phyloP scores from a whole-genome alignment of 768 basidiomycete species.

The Panaeolus papilionaceus region DNA sequence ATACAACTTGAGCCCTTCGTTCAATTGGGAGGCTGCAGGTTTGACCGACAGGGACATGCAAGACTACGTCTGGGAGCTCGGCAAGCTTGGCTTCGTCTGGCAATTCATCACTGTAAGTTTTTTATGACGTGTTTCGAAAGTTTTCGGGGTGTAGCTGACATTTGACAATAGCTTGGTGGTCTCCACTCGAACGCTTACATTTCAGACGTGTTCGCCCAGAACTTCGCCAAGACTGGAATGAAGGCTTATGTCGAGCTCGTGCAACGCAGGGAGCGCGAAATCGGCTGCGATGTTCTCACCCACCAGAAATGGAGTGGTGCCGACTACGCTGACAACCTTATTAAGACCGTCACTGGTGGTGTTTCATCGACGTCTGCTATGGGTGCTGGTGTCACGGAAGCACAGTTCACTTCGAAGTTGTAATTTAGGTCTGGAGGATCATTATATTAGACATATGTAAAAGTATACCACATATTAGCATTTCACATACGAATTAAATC shows the following conservation, averaged over 20 bases:
- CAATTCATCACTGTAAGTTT: slow-evolving; percentile 93
- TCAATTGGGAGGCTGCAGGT: slow-evolving; percentile 96
- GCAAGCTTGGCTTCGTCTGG: slow-evolving; percentile 97
- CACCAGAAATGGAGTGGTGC: slow-evolving; percentile 99
- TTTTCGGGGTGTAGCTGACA: slow-evolving; percentile 18
- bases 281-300: slow-evolving; percentile 95
- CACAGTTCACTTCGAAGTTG: slow-evolving; percentile 68
- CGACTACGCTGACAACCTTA: slow-evolving; percentile 88
- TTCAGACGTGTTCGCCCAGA: slow-evolving; percentile 88
- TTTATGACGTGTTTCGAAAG: background rate
- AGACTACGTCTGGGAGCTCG: slow-evolving; percentile 89
- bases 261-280: slow-evolving; percentile 90
- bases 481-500: slow-evolving; percentile 15
- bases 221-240: slow-evolving; percentile 96
- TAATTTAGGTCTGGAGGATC: slow-evolving; percentile 27
- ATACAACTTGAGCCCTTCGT: slow-evolving; percentile 94
- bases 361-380: slow-evolving; percentile 99
- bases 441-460: slow-evolving; percentile 27
- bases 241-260: slow-evolving; percentile 97
- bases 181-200: slow-evolving; percentile 98
- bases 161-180: slow-evolving; percentile 77
- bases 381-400: slow-evolving; percentile 95
- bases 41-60: slow-evolving; percentile 87
- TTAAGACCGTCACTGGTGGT: slow-evolving; percentile 98
- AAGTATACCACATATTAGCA: slow-evolving; percentile 29